Evolutionary conservation across 2,329 filamentous ascomycete species (phyloP).

Genomic region (Aspergillus bombycis): DNA sequence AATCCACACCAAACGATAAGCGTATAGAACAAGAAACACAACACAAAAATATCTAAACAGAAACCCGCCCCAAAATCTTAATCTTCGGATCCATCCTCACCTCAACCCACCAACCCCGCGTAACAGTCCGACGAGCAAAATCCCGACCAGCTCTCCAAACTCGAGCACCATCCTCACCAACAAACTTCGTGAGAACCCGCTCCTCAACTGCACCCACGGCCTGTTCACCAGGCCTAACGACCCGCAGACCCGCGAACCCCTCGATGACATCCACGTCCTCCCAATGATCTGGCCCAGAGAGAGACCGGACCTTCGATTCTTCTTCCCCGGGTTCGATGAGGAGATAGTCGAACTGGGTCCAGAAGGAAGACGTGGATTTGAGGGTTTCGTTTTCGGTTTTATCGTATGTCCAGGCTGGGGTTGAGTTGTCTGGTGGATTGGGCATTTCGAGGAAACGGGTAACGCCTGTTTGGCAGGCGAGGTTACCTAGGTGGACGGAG

Average conservation of each 20-base stretch:
- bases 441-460: slow-evolving; percentile 60
- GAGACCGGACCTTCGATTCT: slow-evolving; percentile 23
- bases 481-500: slow-evolving; percentile 60
- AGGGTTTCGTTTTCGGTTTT: slow-evolving; percentile 58
- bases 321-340: slow-evolving; percentile 52
- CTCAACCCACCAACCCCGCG: slow-evolving; percentile 59
- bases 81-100: slow-evolving; percentile 58
- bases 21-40: neutral
- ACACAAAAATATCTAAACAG: neutral
- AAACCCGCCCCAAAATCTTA: slow-evolving; percentile 40
- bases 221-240: slow-evolving; percentile 49
- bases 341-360: slow-evolving; percentile 62
- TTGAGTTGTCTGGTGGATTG: slow-evolving; percentile 16
- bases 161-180: slow-evolving; percentile 36
- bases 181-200: slow-evolving; percentile 34
- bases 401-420: slow-evolving; percentile 57
- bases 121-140: slow-evolving; percentile 33
- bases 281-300: slow-evolving; percentile 53
- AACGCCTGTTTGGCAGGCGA: slow-evolving; percentile 66
- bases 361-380: slow-evolving; percentile 57
- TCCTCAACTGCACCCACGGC: slow-evolving; percentile 35
- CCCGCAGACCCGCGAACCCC: slow-evolving; percentile 54
- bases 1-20: neutral
- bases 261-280: slow-evolving; percentile 53
- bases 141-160: slow-evolving; percentile 33